Evolutionary conservation across 768 basidiomycete genomes (phyloP).

Genomic region (Saitozyma sp.): DNA sequence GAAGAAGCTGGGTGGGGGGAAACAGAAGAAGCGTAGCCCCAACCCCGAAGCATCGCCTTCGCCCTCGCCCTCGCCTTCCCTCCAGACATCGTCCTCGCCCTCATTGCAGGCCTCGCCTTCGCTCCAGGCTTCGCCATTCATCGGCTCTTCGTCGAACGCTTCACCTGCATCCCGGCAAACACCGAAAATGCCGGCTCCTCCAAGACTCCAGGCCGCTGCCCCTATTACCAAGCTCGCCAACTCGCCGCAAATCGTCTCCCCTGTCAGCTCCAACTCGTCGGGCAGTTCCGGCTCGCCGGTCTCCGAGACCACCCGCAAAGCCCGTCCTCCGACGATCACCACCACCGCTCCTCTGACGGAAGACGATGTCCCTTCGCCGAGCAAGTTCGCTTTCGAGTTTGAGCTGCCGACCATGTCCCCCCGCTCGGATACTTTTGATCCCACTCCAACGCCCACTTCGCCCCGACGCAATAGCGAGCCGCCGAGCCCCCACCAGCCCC

Average conservation of each 20-base stretch:
- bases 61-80: background rate
- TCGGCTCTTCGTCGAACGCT: too few species aligned
- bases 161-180: too few species aligned
- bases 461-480: slow-evolving; percentile 22
- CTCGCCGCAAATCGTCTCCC: background rate
- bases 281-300: background rate
- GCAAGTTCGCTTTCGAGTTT: slow-evolving; percentile 45
- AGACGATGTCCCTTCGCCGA: background rate
- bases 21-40: background rate
- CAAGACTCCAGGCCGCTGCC: too few species aligned
- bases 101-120: background rate
- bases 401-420: slow-evolving; percentile 50
- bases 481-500: slow-evolving; percentile 34
- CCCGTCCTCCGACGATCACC: slow-evolving; percentile 29
- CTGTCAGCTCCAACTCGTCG: background rate
- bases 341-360: slow-evolving; percentile 14
- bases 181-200: too few species aligned
- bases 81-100: background rate
- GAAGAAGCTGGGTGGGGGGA: slow-evolving; percentile 43
- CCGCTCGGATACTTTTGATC: slow-evolving; percentile 49
- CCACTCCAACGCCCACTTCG: slow-evolving; percentile 17
- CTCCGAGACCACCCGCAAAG: slow-evolving; percentile 10
- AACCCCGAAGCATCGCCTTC: slow-evolving; percentile 4
- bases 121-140: background rate
- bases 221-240: background rate